A percentile compares a stretch with the other conserved stretches of the same genome.
phyloP scores from a whole-genome alignment of 164 flowering plant species.

The Dillenia suffruticosa region DNA sequence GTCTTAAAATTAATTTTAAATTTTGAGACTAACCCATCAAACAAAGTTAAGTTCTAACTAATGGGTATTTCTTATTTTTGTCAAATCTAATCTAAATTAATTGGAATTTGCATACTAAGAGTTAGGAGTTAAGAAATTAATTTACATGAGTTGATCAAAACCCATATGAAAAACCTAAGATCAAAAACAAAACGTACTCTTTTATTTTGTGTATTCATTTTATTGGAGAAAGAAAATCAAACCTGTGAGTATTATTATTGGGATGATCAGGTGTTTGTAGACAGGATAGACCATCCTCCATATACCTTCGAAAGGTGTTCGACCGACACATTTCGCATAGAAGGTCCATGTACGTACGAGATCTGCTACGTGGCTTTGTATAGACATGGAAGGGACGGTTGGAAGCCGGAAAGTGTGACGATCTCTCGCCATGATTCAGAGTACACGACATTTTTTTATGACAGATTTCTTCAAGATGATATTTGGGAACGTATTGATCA shows the following conservation, averaged over 20 bases:
- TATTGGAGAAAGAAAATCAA: too few relatives aligned
- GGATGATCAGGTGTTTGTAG: slow-evolving; percentile 35
- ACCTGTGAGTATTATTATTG: too few relatives aligned
- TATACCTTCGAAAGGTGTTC: slow-evolving; percentile 47
- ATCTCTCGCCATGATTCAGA: slow-evolving; percentile 24
- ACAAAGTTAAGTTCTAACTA: neutral
- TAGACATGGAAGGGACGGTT: slow-evolving; percentile 64
- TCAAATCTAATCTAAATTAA: too few relatives aligned
- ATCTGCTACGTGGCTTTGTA: slow-evolving; percentile 56
- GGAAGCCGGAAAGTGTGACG: slow-evolving; percentile 55
- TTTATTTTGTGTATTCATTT: too few relatives aligned
- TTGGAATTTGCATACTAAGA: too few relatives aligned
- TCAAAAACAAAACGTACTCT: too few relatives aligned
- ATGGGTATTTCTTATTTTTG: neutral
- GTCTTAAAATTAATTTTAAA: too few relatives aligned
- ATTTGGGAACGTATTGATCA: slow-evolving; percentile 28
- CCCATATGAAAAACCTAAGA: too few relatives aligned
- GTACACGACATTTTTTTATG: slow-evolving; percentile 35
- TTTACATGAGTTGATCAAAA: too few relatives aligned
- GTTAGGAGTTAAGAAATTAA: too few relatives aligned
- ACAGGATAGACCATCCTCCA: slow-evolving; percentile 41
- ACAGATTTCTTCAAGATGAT: slow-evolving; percentile 38
- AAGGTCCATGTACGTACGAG: slow-evolving; percentile 39
- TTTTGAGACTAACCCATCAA: slow-evolving; percentile 1
- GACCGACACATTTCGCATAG: slow-evolving; percentile 29